Percentiles rank a stretch among this genome's conserved stretches.
These are phyloP conservation scores for Colletotrichum orbiculare DNA, from an alignment of 2,329 filamentous ascomycete genomes.

Conservation along the genomic window DNA sequence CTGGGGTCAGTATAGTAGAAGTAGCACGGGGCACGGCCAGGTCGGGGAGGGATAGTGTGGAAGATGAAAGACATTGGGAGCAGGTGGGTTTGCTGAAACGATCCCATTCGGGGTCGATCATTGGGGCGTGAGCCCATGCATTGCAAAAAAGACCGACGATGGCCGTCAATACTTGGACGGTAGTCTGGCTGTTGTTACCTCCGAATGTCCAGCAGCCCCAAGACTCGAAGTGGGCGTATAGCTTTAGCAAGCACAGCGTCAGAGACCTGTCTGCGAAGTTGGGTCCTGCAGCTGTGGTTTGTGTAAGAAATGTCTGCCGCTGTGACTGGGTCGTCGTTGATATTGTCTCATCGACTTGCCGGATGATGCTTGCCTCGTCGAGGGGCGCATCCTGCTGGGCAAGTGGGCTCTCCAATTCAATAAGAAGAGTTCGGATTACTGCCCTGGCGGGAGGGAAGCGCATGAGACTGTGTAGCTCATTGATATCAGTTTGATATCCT, in stretches of 20 bases:
- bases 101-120: conserved; percentile 20
- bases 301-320: conserved; percentile 9
- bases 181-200: neutral
- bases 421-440: conserved; percentile 27
- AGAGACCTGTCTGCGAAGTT: conserved; percentile 24
- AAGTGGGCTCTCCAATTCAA: conserved; percentile 28
- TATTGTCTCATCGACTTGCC: conserved; percentile 4
- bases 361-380: conserved; percentile 4
- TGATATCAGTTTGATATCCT: conserved; percentile 8
- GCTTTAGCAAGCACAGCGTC: conserved; percentile 20
- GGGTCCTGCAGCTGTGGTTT: conserved; percentile 4
- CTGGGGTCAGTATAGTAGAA: conserved; percentile 10
- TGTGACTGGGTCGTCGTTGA: neutral
- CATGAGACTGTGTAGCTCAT: conserved; percentile 30
- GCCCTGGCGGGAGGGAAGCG: conserved; percentile 23
- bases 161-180: conserved; percentile 1
- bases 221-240: conserved; percentile 19
- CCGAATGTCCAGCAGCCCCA: conserved; percentile 19
- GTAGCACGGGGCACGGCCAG: too few species aligned
- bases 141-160: conserved; percentile 31
- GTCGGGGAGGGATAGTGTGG: neutral
- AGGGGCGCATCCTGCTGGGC: conserved; percentile 14
- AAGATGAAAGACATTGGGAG: neutral
- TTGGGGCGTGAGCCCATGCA: conserved; percentile 24
- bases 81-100: neutral